Evolutionary conservation across 768 basidiomycete species (phyloP).

Genomic region (Gelatoporia subvermispora): DNA sequence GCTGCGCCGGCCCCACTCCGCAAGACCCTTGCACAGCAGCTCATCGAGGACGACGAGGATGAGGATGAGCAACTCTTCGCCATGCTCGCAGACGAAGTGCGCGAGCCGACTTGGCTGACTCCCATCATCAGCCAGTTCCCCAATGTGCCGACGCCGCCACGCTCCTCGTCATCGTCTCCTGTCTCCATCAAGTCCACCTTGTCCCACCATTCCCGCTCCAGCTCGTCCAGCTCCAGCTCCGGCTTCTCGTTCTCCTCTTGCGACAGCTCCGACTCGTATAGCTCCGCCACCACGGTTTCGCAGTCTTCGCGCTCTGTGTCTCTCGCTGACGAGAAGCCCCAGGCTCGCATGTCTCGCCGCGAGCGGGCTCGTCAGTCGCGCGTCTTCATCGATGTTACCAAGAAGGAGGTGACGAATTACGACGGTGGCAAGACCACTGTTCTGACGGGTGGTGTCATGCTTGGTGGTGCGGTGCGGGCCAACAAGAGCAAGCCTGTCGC

Average conservation of each 20-base stretch:
- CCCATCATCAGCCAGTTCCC: conserved; percentile 62
- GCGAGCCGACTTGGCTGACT: conserved; percentile 63
- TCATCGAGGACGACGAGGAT: conserved; percentile 65
- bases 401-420: conserved; percentile 78
- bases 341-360: conserved; percentile 54
- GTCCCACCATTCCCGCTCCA: conserved; percentile 48
- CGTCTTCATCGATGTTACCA: conserved; percentile 70
- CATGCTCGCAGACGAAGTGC: conserved; percentile 68
- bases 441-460: conserved; percentile 85
- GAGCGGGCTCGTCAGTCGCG: conserved; percentile 65
- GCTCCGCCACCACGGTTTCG: conserved; percentile 37
- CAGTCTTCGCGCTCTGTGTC: conserved; percentile 29
- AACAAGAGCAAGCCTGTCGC: conserved; percentile 28
- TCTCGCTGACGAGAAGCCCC: conserved; percentile 25
- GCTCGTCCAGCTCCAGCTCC: conserved; percentile 65
- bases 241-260: conserved; percentile 66
- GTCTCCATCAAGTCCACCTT: conserved; percentile 41
- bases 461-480: conserved; percentile 40
- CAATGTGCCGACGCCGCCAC: conserved; percentile 24
- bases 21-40: conserved; percentile 72
- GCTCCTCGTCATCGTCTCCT: conserved; percentile 39
- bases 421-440: conserved; percentile 88
- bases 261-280: conserved; percentile 41
- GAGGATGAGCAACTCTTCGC: conserved; percentile 72
- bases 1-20: conserved; percentile 6